Evolutionary conservation across 2,329 filamentous ascomycete genomes (phyloP), one percentile per base, ranked within the genome.

Genomic region (Beauveria medogensis): DNA sequence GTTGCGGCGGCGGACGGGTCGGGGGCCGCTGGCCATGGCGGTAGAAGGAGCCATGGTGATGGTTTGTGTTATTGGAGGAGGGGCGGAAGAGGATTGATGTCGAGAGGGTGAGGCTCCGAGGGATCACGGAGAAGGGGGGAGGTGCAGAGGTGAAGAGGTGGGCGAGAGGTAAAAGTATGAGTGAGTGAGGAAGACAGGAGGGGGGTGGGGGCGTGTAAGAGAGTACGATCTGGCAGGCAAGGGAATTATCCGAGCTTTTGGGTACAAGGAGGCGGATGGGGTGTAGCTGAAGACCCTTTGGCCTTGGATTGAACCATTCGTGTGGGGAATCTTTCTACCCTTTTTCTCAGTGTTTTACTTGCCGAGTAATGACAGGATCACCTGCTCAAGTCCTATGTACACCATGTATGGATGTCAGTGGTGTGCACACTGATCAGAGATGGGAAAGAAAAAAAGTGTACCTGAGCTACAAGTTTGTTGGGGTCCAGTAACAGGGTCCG

Each of bases 11-110:
- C 22, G n/a, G 59, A 75, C 73, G 54, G 77, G 74, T 69, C 76
- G 76, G 67, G 73, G 73, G 61, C 76, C 69, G 64, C 75, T 66
- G 69, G 74, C 72, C 64, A 79, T 74, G 62, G 78, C 69, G 53
- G 72, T 74, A 64, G 75, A 68, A 62, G 79, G 72, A 68, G 80
- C 75, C 82, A 83, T 83, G 41, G 41, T 62, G 63, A 69, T 65
- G 41, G 46, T 16, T 16, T 26, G 54, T 22, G 46, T 37, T 30
- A 7, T 28, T 10, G 5, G 43, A 56, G 60, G 61, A 28, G 51
- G 53, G n/a, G 26, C 34, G 34, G 34, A 37, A 28, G 43, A 54
- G 61, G 61, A 52, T 53, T 62, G 51, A 48, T 47, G 30, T 46
- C 55, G 53, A 47, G 37, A 44, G 24, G 50, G 28, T 34, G 22